Evolutionary conservation across 2,329 filamentous ascomycete species (phyloP).

Genomic region (Fusarium burgessii): DNA sequence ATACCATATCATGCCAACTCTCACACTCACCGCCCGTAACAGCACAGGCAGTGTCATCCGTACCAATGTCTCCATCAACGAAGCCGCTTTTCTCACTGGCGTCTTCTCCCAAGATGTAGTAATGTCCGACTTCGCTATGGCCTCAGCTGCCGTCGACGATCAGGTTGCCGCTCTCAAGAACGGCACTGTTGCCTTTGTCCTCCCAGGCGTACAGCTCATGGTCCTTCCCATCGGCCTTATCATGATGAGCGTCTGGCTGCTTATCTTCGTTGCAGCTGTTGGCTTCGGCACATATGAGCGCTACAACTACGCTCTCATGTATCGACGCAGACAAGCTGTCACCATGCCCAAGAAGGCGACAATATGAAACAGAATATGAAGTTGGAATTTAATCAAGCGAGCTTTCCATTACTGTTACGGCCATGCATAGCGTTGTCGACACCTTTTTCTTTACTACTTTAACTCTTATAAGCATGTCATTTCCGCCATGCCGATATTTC

Average conservation of each 20-base stretch:
- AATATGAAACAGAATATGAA: conserved; percentile 9
- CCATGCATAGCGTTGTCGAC: conserved; percentile 39
- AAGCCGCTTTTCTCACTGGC: conserved; percentile 78
- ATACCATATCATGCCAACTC: conserved; percentile 73
- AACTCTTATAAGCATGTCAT: conserved; percentile 34
- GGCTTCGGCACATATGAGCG: conserved; percentile 75
- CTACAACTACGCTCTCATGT: conserved; percentile 74
- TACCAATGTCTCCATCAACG: conserved; percentile 75
- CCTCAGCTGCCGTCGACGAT: conserved; percentile 63
- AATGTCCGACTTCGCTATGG: conserved; percentile 62
- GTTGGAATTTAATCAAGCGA: conserved; percentile 21
- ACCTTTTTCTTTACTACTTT: conserved; percentile 27
- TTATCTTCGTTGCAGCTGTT: conserved; percentile 67
- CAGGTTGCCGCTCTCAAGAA: conserved; percentile 60
- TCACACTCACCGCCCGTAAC: conserved; percentile 72
- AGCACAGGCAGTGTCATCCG: conserved; percentile 63
- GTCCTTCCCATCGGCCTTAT: conserved; percentile 78
- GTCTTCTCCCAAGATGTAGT: conserved; percentile 72
- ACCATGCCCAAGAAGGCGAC: conserved; percentile 32
- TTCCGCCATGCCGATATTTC: conserved; percentile 37
- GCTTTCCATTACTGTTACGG: conserved; percentile 28
- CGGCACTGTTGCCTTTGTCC: conserved; percentile 71
- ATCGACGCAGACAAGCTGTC: conserved; percentile 56
- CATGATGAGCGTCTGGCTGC: conserved; percentile 72
- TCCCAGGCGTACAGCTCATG: conserved; percentile 76